Base-by-base conservation (phyloP, 2,329 filamentous ascomycete genomes). In the Allantophomopsis cytisporea region DNA sequence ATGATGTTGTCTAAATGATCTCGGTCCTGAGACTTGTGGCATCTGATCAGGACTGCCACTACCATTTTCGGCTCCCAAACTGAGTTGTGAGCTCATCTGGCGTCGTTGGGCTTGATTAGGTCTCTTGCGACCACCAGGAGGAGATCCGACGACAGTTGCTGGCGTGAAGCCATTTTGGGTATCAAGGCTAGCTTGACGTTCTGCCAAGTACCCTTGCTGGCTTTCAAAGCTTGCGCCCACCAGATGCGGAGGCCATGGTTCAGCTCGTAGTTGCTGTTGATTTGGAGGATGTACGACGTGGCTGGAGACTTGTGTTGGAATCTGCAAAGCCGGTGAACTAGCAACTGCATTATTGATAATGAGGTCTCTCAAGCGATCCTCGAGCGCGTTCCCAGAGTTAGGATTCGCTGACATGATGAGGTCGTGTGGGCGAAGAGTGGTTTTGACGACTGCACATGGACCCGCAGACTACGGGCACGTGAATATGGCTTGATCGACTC, bases 61-160 rank as follows among this genome's bases (percentile, higher is more conserved):
- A 8, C 23, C 3, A 12, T 28, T 5, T 28, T 28, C 23, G 3
- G 23, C 7, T 10, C 23, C 23, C 8, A 28, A 10, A 8, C 23
- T 28, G 23, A 76, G 49, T 45, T 78, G 69, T 4, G 73, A 64
- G 41, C 65, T 76, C 70, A 77, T 73, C 49, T 78, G 72, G 16
- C 75, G 68, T 37, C 75, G 64, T 47, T 79, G 71, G 2, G 75
- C 74, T 50, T 80, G 76, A 43, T 80, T 80, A 2, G 62, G 68
- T 16, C 74, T 70, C 48, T 67, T 75, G 8, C 45, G 39, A 28
- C 43, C 41, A 33, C 21, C 15, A 48, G 61, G 60, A 38, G 48
- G 43, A n/a, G 52, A 41, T 39, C 57, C 63, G 15, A 16, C 38
- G 31, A 33, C 14, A 18, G 20, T 18, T n/a, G 32, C 23, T 21